Evolutionary conservation across 192 early-diverging fungal species (phyloP).

Genomic region (Backusella circina): DNA sequence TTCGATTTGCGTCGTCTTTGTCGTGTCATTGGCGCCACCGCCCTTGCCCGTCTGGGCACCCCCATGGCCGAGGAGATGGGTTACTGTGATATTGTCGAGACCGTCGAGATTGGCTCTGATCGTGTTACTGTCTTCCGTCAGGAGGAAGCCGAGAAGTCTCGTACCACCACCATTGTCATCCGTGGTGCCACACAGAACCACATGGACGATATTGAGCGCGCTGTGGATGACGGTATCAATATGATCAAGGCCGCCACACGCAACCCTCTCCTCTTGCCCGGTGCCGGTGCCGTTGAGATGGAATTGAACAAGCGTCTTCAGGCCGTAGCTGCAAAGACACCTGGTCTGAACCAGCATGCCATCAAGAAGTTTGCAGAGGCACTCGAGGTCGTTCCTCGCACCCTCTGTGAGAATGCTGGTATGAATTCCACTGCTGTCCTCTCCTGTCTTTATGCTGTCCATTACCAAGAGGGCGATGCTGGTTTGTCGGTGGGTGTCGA

Average conservation of each 20-base stretch:
- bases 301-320: constrained; percentile 82
- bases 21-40: constrained; percentile 88
- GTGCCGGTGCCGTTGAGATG: constrained; percentile 94
- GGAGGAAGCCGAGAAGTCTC: constrained; percentile 73
- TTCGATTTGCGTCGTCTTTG: constrained; percentile 95
- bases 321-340: constrained; percentile 80
- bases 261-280: constrained; percentile 81
- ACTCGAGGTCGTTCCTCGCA: constrained; percentile 92
- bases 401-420: constrained; percentile 92
- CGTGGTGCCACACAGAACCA: constrained; percentile 94
- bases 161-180: constrained; percentile 93
- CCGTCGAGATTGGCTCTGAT: constrained; percentile 96
- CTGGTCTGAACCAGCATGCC: constrained; percentile 94
- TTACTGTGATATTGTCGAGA: constrained; percentile 94
- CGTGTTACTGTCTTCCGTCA: constrained; percentile 98
- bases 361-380: constrained; percentile 95
- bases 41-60: constrained; percentile 87
- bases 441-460: constrained; percentile 89
- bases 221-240: constrained; percentile 97
- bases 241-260: constrained; percentile 89
- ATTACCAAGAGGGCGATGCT: constrained; percentile 59
- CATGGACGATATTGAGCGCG: constrained; percentile 96
- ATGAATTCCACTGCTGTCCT: constrained; percentile 91
- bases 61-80: constrained; percentile 98
- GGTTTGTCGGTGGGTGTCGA: constrained; percentile 70